Conservation (phyloP, 176 grass and related monocot genomes). For the Panicum miliaceum region DNA sequence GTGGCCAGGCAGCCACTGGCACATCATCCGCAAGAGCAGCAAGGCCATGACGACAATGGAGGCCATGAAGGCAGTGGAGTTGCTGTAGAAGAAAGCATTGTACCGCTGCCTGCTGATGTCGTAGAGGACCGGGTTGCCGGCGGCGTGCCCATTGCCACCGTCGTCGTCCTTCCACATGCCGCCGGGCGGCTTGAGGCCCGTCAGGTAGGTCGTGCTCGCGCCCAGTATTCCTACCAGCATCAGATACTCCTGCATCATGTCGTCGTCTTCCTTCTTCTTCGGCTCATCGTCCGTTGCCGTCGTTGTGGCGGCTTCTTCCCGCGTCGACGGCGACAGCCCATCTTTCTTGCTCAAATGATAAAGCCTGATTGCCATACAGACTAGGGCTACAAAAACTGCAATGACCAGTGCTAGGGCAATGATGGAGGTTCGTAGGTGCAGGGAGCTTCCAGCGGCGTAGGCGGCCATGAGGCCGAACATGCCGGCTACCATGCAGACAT, state of each 20-base stretch:
- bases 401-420: neutral
- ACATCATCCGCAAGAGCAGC: neutral
- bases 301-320: no score
- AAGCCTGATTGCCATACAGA: no score
- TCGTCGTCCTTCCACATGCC: neutral
- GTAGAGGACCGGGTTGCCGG: neutral
- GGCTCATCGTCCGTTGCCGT: no score
- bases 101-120: neutral
- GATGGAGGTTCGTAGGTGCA: constrained; percentile 6
- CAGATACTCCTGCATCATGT: neutral
- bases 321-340: no score
- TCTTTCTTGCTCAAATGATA: no score
- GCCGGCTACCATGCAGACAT: constrained; percentile 11
- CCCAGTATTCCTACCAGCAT: constrained; percentile 25
- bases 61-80: constrained; percentile 2
- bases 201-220: constrained; percentile 12
- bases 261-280: no score
- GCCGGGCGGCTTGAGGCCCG: constrained; percentile 31
- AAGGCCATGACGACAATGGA: neutral
- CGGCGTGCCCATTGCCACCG: neutral
- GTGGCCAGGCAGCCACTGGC: neutral
- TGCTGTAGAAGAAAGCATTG: constrained; percentile 18
- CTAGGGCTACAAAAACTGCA: neutral
- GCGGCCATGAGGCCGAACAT: constrained; percentile 8
- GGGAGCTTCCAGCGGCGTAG: neutral